Conservation (phyloP, 768 basidiomycete genomes). For the Pisolithus microcarpus region DNA sequence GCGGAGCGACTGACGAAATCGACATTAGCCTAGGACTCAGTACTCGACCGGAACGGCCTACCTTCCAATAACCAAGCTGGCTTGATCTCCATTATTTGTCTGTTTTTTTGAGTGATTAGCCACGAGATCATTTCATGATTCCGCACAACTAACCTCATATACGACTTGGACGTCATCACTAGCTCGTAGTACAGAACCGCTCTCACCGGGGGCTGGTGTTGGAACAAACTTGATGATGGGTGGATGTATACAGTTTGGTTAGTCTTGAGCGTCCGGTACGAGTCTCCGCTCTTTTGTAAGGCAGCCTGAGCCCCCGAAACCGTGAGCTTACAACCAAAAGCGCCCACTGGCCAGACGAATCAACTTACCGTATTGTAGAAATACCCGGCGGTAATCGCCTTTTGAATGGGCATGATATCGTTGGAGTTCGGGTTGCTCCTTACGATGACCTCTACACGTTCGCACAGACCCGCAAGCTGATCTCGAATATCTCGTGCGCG, state of each 20-base stretch:
- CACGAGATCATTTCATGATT: neutral
- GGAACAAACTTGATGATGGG: constrained; percentile 91
- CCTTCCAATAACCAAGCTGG: constrained; percentile 90
- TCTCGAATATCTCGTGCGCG: constrained; percentile 95
- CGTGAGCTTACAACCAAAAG: neutral
- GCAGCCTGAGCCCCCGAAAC: constrained; percentile 50
- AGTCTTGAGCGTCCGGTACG: constrained; percentile 93
- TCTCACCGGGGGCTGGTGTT: constrained; percentile 88
- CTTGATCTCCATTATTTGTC: constrained; percentile 98
- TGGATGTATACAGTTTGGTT: constrained; percentile 96
- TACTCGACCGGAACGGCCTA: constrained; percentile 22
- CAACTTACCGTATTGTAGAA: constrained; percentile 84
- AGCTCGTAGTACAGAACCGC: constrained; percentile 93
- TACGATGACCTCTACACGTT: constrained; percentile 92
- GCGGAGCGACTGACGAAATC: constrained; percentile 69
- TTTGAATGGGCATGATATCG: constrained; percentile 89
- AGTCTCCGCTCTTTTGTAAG: constrained; percentile 92
- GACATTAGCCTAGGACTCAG: neutral
- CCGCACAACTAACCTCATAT: constrained; percentile 57
- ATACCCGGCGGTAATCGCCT: constrained; percentile 91
- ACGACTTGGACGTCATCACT: constrained; percentile 96
- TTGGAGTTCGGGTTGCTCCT: constrained; percentile 84
- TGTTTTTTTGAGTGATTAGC: constrained; percentile 15
- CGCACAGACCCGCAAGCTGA: constrained; percentile 91
- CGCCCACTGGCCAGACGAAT: neutral